Conservation (phyloP, 495 filamentous ascomycete genomes). For the Copromyces sp. region DNA sequence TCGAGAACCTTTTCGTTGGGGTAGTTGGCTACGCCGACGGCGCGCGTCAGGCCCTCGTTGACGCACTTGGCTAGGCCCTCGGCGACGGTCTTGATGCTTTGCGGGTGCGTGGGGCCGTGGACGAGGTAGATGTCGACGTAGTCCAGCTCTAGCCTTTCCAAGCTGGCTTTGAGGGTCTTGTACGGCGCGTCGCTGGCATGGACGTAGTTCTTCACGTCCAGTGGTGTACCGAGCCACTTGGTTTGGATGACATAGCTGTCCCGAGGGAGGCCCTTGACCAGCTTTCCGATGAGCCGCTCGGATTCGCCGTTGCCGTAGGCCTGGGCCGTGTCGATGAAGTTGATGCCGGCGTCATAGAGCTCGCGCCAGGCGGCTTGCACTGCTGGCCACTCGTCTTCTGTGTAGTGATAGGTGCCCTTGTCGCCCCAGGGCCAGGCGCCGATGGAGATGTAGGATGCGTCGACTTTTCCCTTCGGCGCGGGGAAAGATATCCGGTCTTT, state of each 20-base stretch:
- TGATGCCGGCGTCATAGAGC: conserved; percentile 19
- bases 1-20: conserved; percentile 29
- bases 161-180: background rate
- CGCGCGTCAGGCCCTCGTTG: conserved; percentile 23
- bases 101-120: conserved; percentile 5
- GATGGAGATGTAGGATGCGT: conserved; percentile 25
- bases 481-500: conserved; percentile 7
- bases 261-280: conserved; percentile 25
- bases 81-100: conserved; percentile 1
- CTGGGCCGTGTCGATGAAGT: conserved; percentile 34
- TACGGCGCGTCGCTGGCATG: conserved; percentile 1
- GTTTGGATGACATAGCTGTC: conserved; percentile 11
- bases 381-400: conserved; percentile 20
- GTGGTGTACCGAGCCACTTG: background rate
- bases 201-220: background rate
- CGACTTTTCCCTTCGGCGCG: conserved; percentile 9
- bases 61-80: conserved; percentile 29
- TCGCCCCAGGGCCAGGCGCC: conserved; percentile 37
- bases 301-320: conserved; percentile 31
- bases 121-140: conserved; percentile 8
- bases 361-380: conserved; percentile 28
- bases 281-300: conserved; percentile 26
- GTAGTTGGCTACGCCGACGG: conserved; percentile 36
- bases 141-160: background rate
- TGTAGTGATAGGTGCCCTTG: conserved; percentile 30